A percentile compares a stretch with the other conserved stretches of the same genome.
phyloP scores from a whole-genome alignment of 106 monocot genomes.

The Allium fistulosum region DNA sequence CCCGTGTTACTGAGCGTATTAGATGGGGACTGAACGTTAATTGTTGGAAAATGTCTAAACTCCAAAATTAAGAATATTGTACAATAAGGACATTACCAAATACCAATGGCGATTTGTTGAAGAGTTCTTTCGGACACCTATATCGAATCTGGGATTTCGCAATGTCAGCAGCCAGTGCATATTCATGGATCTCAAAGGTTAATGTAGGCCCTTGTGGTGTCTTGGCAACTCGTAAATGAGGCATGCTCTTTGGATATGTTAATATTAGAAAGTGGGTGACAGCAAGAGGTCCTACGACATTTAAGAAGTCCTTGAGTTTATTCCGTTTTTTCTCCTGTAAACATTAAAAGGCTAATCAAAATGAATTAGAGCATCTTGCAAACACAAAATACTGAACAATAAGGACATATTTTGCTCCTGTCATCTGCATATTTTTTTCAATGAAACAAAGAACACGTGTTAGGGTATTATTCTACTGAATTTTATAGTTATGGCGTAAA shows the following conservation, averaged over 20 bases:
- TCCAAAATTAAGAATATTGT: too few relatives aligned
- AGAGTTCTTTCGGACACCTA: slow-evolving; percentile 77
- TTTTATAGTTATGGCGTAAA: too few relatives aligned
- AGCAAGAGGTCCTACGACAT: slow-evolving; percentile 90
- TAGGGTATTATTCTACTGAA: too few relatives aligned
- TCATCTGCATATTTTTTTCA: too few relatives aligned
- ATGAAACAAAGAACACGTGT: too few relatives aligned
- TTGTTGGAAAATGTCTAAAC: too few relatives aligned
- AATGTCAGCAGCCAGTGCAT: slow-evolving; percentile 77
- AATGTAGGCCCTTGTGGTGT: slow-evolving; percentile 92
- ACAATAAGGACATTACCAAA: slow-evolving; percentile 17
- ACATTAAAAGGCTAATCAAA: background rate
- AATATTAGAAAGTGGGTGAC: slow-evolving; percentile 91
- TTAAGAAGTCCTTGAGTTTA: slow-evolving; percentile 86
- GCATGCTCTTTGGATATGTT: slow-evolving; percentile 65
- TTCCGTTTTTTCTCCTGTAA: slow-evolving; percentile 91
- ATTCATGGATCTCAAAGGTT: slow-evolving; percentile 79
- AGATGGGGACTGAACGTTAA: too few relatives aligned
- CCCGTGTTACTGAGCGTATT: too few relatives aligned
- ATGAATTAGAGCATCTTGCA: background rate
- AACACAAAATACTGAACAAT: background rate
- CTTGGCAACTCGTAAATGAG: slow-evolving; percentile 72
- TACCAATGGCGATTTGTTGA: slow-evolving; percentile 74
- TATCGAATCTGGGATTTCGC: slow-evolving; percentile 75
- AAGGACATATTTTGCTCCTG: too few relatives aligned